Percentiles rank a stretch among this genome's conserved stretches.
phyloP scores from a whole-genome alignment of 106 monocot species.

The Allium sativum region DNA sequence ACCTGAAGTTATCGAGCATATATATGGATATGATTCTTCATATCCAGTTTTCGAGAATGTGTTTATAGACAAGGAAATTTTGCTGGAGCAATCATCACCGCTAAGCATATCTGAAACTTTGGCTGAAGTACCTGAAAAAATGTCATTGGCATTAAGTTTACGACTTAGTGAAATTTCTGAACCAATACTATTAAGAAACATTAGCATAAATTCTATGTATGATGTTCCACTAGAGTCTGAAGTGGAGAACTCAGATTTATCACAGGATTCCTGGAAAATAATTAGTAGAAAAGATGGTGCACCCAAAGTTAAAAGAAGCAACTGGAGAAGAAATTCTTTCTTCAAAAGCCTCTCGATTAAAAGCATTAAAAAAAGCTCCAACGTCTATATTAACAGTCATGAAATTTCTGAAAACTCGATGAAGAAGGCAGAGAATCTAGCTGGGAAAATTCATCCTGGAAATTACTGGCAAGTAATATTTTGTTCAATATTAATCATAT shows the following conservation, averaged over 20 bases:
- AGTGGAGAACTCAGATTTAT: conserved; percentile 36
- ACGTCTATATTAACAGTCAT: conserved; percentile 76
- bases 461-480: conserved; percentile 56
- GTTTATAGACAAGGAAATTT: conserved; percentile 31
- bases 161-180: conserved; percentile 76
- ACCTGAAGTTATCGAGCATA: conserved; percentile 20
- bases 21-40: conserved; percentile 40
- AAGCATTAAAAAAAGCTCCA: conserved; percentile 57
- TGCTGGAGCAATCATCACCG: conserved; percentile 33
- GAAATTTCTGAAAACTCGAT: conserved; percentile 62
- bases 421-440: conserved; percentile 88
- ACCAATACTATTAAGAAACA: conserved; percentile 31
- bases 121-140: conserved; percentile 18
- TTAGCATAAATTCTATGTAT: conserved; percentile 51
- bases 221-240: conserved; percentile 59
- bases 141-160: conserved; percentile 44
- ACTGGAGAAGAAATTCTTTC: conserved; percentile 64
- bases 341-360: conserved; percentile 79
- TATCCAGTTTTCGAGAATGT: conserved; percentile 32
- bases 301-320: conserved; percentile 20
- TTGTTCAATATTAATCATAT: too few species aligned
- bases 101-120: conserved; percentile 35
- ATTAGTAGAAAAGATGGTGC: conserved; percentile 32
- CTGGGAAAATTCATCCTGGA: conserved; percentile 80
- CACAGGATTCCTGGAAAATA: conserved; percentile 46